A percentile compares a stretch with the other conserved stretches of the same genome.
These are phyloP conservation scores for Theileria parva DNA, from an alignment of 169 alveolate genomes.

Conservation along the genomic window DNA sequence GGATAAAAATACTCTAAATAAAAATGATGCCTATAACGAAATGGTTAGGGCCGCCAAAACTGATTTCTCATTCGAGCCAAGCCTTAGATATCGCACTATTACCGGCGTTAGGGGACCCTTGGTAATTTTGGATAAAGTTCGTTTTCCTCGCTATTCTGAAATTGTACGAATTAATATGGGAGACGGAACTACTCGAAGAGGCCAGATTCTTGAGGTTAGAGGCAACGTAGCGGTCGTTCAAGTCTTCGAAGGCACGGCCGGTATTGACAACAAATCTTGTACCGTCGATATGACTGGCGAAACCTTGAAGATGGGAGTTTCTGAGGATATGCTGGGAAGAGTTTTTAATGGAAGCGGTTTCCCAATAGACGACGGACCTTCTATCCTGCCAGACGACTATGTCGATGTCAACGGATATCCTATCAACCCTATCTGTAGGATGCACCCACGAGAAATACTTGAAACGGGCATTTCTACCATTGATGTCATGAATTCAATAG, in stretches of 20 bases:
- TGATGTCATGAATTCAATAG: constrained; percentile 99
- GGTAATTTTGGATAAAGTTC: constrained; percentile 98
- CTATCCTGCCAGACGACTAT: constrained; percentile 96
- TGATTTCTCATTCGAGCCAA: constrained; percentile 91
- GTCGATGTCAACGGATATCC: constrained; percentile 96
- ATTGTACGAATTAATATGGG: constrained; percentile 96
- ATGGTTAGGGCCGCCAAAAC: constrained; percentile 90
- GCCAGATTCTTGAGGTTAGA: constrained; percentile 96
- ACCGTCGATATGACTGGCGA: constrained; percentile 99
- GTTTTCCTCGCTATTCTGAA: constrained; percentile 98
- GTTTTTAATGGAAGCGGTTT: constrained; percentile 99
- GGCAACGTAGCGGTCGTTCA: constrained; percentile 97
- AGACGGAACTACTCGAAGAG: constrained; percentile 96
- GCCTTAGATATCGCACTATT: constrained; percentile 95
- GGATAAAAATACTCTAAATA: constrained; percentile 54
- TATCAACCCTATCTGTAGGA: constrained; percentile 96
- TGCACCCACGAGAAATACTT: constrained; percentile 98
- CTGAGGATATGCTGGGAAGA: constrained; percentile 99
- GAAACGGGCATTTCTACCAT: constrained; percentile 99
- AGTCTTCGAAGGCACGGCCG: constrained; percentile 99
- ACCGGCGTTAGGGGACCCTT: constrained; percentile 97
- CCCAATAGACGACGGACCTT: constrained; percentile 99
- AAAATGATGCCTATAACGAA: constrained; percentile 75
- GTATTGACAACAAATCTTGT: constrained; percentile 95
- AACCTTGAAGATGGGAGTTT: constrained; percentile 96